Evolutionary conservation across 2,329 filamentous ascomycete species (phyloP).

Genomic region (Diaporthe helianthi): DNA sequence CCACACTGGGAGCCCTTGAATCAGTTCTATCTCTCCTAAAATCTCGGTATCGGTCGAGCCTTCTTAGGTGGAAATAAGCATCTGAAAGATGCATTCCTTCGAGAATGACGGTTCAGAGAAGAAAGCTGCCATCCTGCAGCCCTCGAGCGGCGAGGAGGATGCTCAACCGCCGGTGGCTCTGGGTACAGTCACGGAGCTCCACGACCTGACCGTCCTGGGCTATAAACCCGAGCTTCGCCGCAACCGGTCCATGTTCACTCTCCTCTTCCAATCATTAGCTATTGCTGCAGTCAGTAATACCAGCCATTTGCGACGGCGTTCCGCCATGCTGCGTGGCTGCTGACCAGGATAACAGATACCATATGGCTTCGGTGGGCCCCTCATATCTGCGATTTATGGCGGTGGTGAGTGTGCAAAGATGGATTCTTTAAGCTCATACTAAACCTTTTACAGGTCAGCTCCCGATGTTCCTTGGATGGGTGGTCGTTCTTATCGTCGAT

Average conservation of each 20-base stretch:
- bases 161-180: not conserved
- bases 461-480: conserved; percentile 64
- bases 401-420: conserved; percentile 41
- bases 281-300: conserved; percentile 57
- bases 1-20: not conserved
- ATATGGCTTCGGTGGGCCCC: conserved; percentile 53
- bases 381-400: conserved; percentile 48
- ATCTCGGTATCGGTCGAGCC: no score
- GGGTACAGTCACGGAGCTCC: conserved; percentile 38
- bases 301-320: not conserved
- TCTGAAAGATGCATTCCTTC: conserved; percentile 11
- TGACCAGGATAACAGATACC: conserved; percentile 50
- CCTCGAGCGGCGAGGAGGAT: conserved; percentile 28
- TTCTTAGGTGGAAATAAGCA: not conserved
- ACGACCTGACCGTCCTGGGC: conserved; percentile 52
- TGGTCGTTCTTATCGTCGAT: conserved; percentile 59
- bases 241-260: conserved; percentile 65
- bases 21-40: not conserved
- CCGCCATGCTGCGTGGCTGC: not conserved
- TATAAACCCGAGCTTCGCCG: conserved; percentile 64
- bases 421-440: not conserved
- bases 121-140: not conserved
- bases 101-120: conserved; percentile 17
- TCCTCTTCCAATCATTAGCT: conserved; percentile 67
- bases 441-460: conserved; percentile 50